phyloP scores from a whole-genome alignment of 768 basidiomycete genomes.

The Chalciporus chontae region DNA sequence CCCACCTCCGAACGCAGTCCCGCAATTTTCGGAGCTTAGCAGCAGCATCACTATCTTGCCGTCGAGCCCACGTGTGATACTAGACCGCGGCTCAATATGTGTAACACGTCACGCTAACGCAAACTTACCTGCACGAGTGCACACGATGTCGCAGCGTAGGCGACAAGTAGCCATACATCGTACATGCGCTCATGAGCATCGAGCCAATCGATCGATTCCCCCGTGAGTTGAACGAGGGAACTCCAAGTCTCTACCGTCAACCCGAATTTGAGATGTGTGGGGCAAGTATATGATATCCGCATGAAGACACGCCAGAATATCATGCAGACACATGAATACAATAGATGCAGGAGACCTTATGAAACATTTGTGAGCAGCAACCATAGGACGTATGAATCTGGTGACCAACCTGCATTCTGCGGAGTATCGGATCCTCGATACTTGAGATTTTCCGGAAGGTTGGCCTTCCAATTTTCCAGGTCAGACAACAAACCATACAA shows the following conservation, averaged over 20 bases:
- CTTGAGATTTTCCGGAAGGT: conserved; percentile 72
- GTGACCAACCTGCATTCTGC: conserved; percentile 58
- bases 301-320: conserved; percentile 99
- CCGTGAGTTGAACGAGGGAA: conserved; percentile 64
- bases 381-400: neutral
- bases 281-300: conserved; percentile 92
- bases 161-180: conserved; percentile 83
- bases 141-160: conserved; percentile 85
- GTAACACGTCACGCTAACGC: neutral
- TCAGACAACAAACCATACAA: conserved; percentile 61
- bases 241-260: conserved; percentile 81
- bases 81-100: conserved; percentile 29
- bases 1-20: conserved; percentile 86
- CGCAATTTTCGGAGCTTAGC: conserved; percentile 73
- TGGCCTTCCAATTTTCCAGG: conserved; percentile 72
- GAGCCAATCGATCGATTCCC: conserved; percentile 88
- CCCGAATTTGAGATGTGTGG: conserved; percentile 83
- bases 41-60: conserved; percentile 73
- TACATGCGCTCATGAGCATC: conserved; percentile 75
- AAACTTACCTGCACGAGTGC: conserved; percentile 81
- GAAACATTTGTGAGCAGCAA: conserved; percentile 2
- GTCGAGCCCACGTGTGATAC: conserved; percentile 93
- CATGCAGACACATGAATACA: conserved; percentile 89
- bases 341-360: conserved; percentile 80
- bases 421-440: conserved; percentile 71